Percentiles rank a stretch among this genome's conserved stretches.
Conservation (phyloP, 805 yeast genomes). For the Starmerella powellii region DNA sequence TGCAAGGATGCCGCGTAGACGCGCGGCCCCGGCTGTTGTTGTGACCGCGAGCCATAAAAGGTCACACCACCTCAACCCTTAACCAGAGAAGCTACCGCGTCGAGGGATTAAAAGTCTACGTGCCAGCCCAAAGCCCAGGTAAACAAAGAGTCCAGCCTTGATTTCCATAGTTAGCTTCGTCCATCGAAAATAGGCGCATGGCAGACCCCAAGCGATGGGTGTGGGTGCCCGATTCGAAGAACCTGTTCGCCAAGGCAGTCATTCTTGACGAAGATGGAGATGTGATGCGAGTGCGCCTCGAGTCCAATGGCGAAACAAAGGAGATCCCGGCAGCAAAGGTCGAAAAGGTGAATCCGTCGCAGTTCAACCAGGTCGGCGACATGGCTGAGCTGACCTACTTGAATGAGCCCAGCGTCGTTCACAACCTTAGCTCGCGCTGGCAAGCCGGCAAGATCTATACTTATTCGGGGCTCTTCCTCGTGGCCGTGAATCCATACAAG, state of each 20-base stretch:
- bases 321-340: constrained; percentile 28
- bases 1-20: too few species aligned
- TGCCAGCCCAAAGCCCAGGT: not conserved
- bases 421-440: constrained; percentile 70
- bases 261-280: constrained; percentile 30
- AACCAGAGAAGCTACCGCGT: not conserved
- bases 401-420: constrained; percentile 90
- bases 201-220: constrained; percentile 41
- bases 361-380: constrained; percentile 81
- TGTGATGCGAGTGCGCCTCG: constrained; percentile 30
- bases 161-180: too few species aligned
- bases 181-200: constrained; percentile 25
- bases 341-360: constrained; percentile 72
- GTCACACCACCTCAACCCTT: too few species aligned
- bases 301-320: constrained; percentile 31
- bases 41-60: too few species aligned
- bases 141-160: not conserved
- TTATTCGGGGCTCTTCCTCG: constrained; percentile 87
- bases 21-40: too few species aligned
- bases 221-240: constrained; percentile 58
- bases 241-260: constrained; percentile 34
- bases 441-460: constrained; percentile 73
- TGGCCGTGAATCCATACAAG: constrained; percentile 88
- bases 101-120: constrained; percentile 6
- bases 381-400: constrained; percentile 92